Conservation (phyloP, 129 eudicot genomes). For the Flaveria linearis region DNA sequence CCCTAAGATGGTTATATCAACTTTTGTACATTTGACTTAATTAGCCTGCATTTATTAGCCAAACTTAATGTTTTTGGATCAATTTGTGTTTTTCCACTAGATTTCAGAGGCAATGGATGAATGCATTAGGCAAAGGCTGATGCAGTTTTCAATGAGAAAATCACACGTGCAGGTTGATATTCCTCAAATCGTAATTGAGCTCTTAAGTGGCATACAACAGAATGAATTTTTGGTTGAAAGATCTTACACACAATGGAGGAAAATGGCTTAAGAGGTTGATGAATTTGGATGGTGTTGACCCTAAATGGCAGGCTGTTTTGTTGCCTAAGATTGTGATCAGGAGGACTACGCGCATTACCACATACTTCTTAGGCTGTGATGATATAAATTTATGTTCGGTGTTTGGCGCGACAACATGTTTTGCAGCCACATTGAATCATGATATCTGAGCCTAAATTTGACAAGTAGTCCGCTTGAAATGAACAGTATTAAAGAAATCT, state of each 20-base stretch:
- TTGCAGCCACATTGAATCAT: too few relatives aligned
- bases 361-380: too few relatives aligned
- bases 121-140: slow-evolving; percentile 63
- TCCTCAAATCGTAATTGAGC: slow-evolving; percentile 69
- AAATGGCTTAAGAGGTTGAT: too few relatives aligned
- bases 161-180: slow-evolving; percentile 61
- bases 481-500: too few relatives aligned
- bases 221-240: slow-evolving; percentile 68
- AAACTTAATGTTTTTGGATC: neutral
- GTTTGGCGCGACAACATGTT: too few relatives aligned
- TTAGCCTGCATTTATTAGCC: slow-evolving; percentile 10
- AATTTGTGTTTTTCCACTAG: slow-evolving; percentile 39
- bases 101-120: slow-evolving; percentile 82
- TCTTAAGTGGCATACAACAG: slow-evolving; percentile 63
- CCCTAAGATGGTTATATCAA: slow-evolving; percentile 14
- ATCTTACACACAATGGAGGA: slow-evolving; percentile 82
- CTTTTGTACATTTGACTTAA: slow-evolving; percentile 8
- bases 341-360: too few relatives aligned
- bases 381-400: too few relatives aligned
- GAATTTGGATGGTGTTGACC: too few relatives aligned
- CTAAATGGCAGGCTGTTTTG: too few relatives aligned
- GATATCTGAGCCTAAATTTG: too few relatives aligned
- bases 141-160: slow-evolving; percentile 53
- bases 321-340: too few relatives aligned
- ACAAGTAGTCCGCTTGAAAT: too few relatives aligned